Base-by-base conservation (phyloP, 768 basidiomycete genomes). In the Tremella fuciformis region DNA sequence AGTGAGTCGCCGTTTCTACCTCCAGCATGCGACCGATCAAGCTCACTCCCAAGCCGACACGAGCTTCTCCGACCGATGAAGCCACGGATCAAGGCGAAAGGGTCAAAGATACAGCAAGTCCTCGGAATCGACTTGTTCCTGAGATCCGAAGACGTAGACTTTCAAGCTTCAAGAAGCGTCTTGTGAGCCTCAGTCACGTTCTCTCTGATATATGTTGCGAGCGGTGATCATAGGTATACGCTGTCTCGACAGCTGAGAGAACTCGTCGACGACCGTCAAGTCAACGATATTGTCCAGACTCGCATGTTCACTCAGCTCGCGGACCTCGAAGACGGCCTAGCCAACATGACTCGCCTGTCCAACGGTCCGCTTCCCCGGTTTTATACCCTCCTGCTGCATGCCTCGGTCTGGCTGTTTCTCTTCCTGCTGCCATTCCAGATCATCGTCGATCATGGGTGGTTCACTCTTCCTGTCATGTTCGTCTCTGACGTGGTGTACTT, bases 401-500 rank as follows among this genome's bases (percentile, higher is more conserved):
- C 70, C n/a, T 66, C 71, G 2, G 71, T 73, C 38, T 70, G 60
- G 53, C 53, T 50, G 2, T 89, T 87, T 73, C 81, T 88, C 1
- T 86, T 88, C 79, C 85, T 86, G 74, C 79, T 89, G 1, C 88
- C 87, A 1, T 87, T 89, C 81, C 87, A 89, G 73, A 80, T 88
- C 7, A 82, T 85, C 51, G 78, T 78, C 44, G 81, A 82, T 34
- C 85, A 88, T 64, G 79, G 77, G 11, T 88, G 85, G 80, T 82
- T 83, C 69, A 82, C 85, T 3, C 84, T 88, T 42, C 83, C 84
- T 0, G 86, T 85, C 39, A 84, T 86, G 4, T 79, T 80, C 15
- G 80, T 87, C 41, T 85, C 86, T 1, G 78, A 84, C 0, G 86
- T 86, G 76, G 86, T 87, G 55, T 88, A 86, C 74, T 81, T 88